phyloP scores from a whole-genome alignment of 495 filamentous ascomycete species.

The Penicillium arizonense region DNA sequence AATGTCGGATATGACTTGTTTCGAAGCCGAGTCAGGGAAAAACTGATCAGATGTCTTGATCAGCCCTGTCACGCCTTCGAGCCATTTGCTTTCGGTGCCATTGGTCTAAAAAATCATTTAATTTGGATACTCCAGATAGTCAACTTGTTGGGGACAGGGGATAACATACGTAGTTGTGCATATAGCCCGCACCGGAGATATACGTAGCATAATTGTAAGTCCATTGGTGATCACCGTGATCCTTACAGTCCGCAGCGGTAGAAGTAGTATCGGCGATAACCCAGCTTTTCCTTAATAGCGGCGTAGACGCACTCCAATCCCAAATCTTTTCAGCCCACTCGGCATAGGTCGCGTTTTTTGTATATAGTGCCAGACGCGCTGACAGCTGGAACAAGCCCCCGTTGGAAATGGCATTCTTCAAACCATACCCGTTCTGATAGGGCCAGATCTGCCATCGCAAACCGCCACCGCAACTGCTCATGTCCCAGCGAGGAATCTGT shows the following conservation, averaged over 20 bases:
- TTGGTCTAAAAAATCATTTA: constrained; percentile 30
- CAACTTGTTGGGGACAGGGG: background rate
- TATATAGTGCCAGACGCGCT: constrained; percentile 66
- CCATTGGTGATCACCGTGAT: constrained; percentile 63
- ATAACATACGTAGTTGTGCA: constrained; percentile 62
- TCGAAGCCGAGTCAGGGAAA: constrained; percentile 56
- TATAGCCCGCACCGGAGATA: constrained; percentile 66
- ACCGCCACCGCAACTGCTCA: constrained; percentile 63
- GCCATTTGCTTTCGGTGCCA: constrained; percentile 46
- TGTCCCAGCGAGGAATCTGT: constrained; percentile 62
- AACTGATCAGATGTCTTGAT: constrained; percentile 39
- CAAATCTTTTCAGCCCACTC: constrained; percentile 68
- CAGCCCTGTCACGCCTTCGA: constrained; percentile 51
- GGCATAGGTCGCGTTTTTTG: constrained; percentile 69
- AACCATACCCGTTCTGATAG: constrained; percentile 74
- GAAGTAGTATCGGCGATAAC: constrained; percentile 64
- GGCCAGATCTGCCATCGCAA: constrained; percentile 78
- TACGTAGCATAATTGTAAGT: constrained; percentile 71
- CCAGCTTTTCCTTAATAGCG: constrained; percentile 50
- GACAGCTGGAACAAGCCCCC: constrained; percentile 75
- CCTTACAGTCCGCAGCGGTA: constrained; percentile 50
- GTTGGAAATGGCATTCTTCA: constrained; percentile 74
- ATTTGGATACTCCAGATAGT: background rate
- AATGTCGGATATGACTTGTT: constrained; percentile 42
- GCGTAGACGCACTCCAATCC: constrained; percentile 59